A percentile compares a stretch with the other conserved stretches of the same genome.
phyloP scores from a whole-genome alignment of 768 basidiomycete species.

The Inosperma sp. region DNA sequence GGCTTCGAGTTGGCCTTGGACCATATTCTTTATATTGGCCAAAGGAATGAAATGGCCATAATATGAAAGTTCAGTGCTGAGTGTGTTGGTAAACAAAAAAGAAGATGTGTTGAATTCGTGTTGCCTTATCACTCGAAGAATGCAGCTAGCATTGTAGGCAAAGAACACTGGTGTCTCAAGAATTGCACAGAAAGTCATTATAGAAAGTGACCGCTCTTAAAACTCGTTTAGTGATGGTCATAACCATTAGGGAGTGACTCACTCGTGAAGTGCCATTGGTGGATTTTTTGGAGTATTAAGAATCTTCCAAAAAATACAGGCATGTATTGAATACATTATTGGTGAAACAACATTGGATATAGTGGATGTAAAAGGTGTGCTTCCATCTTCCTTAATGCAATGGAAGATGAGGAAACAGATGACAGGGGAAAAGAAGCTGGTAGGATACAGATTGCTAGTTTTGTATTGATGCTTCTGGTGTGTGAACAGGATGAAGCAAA shows the following conservation, averaged over 20 bases:
- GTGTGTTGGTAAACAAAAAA: neutral
- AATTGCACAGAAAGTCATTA: neutral
- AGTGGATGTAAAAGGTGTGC: neutral
- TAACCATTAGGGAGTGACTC: neutral
- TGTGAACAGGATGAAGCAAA: slow-evolving; percentile 9
- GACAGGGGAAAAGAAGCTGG: slow-evolving; percentile 12
- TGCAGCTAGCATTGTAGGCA: slow-evolving; percentile 1
- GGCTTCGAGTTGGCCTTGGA: neutral
- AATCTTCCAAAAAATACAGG: neutral
- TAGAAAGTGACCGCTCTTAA: neutral
- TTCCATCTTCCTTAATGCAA: neutral
- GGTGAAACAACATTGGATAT: slow-evolving; percentile 11
- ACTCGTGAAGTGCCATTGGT: slow-evolving; percentile 1
- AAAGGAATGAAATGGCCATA: slow-evolving; percentile 6
- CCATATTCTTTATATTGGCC: slow-evolving; percentile 7
- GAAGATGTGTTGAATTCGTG: slow-evolving; percentile 4
- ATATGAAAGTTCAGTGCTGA: slow-evolving; percentile 2
- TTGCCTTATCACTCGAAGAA: slow-evolving; percentile 4
- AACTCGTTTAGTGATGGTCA: neutral
- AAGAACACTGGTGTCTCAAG: slow-evolving; percentile 14
- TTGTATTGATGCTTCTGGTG: slow-evolving; percentile 7
- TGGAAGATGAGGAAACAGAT: slow-evolving; percentile 4
- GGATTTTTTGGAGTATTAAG: neutral
- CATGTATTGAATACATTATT: slow-evolving; percentile 7
- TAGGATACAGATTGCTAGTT: neutral